Conservation (phyloP, 2,329 filamentous ascomycete species). For the Arthrobotrys musiformis region DNA sequence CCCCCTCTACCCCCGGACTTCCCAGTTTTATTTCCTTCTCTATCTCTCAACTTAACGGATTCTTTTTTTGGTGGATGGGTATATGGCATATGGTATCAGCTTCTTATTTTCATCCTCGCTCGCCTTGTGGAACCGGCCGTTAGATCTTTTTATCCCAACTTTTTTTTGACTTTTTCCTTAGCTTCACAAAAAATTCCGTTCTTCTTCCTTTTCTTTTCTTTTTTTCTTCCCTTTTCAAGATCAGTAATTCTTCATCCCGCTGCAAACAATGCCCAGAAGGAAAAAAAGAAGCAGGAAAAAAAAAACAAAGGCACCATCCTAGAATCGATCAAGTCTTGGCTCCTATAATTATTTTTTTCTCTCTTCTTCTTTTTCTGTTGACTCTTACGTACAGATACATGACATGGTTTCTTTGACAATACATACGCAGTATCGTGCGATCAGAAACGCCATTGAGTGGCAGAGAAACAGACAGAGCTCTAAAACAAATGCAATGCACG, state of each 20-base stretch:
- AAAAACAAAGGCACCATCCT: no score
- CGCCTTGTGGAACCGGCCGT: slow-evolving; percentile 41
- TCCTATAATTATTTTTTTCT: no score
- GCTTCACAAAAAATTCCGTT: neutral
- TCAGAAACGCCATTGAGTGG: slow-evolving; percentile 31
- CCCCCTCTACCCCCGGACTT: slow-evolving; percentile 7
- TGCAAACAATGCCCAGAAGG: slow-evolving; percentile 27
- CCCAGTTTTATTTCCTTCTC: neutral
- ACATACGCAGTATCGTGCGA: slow-evolving; percentile 26
- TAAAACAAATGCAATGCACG: neutral
- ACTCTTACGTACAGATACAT: slow-evolving; percentile 38
- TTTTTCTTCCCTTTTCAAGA: neutral
- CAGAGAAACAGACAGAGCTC: neutral
- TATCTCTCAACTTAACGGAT: slow-evolving; percentile 21
- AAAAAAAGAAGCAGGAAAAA: slow-evolving; percentile 1
- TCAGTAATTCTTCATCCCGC: slow-evolving; percentile 28
- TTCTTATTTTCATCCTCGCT: slow-evolving; percentile 18
- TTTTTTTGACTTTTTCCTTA: slow-evolving; percentile 1
- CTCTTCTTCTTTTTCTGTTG: slow-evolving; percentile 35
- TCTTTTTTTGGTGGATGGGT: slow-evolving; percentile 9
- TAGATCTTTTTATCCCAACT: slow-evolving; percentile 50
- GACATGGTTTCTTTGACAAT: slow-evolving; percentile 9
- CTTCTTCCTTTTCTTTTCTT: neutral
- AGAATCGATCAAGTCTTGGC: slow-evolving; percentile 44
- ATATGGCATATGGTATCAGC: neutral